Conservation (phyloP, 2,329 filamentous ascomycete species). For the Pseudophaeomoniella oleicola region DNA sequence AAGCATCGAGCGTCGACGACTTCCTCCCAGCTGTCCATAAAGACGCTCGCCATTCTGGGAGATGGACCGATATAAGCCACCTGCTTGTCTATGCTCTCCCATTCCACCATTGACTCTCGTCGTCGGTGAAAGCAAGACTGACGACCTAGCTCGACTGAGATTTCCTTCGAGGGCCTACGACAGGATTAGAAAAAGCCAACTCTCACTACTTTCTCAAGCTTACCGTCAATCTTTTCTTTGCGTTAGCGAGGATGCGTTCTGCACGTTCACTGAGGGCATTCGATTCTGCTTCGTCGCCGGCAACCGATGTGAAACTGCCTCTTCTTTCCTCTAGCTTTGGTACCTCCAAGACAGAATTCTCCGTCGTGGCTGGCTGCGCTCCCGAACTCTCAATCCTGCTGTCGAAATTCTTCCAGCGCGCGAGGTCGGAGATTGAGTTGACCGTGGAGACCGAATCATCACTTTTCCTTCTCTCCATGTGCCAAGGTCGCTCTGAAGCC, state of each 20-base stretch:
- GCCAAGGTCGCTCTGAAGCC: not conserved
- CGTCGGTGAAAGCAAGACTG: conserved; percentile 40
- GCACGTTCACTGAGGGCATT: conserved; percentile 66
- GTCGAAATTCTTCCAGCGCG: conserved; percentile 14
- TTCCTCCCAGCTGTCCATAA: conserved; percentile 3
- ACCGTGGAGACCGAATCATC: conserved; percentile 22
- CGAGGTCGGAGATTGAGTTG: conserved; percentile 13
- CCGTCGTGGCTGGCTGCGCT: not conserved
- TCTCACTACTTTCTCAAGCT: not conserved
- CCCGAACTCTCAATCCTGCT: conserved; percentile 5
- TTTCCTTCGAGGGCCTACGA: conserved; percentile 88
- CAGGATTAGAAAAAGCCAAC: conserved; percentile 11
- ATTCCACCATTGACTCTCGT: conserved; percentile 31
- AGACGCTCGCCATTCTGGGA: conserved; percentile 13
- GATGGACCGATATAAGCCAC: conserved; percentile 26
- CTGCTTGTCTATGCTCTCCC: conserved; percentile 23
- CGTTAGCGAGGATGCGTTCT: conserved; percentile 82
- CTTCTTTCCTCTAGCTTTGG: conserved; percentile 16
- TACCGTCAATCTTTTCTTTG: conserved; percentile 77
- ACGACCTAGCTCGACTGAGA: conserved; percentile 60
- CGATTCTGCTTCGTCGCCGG: conserved; percentile 54
- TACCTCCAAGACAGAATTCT: not conserved
- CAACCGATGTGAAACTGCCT: conserved; percentile 22
- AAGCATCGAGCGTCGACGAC: conserved; percentile 6
- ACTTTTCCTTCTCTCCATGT: conserved; percentile 26